These are phyloP conservation scores for Biscogniauxia marginata DNA, from an alignment of 2,329 filamentous ascomycete genomes.

Conservation along the genomic window DNA sequence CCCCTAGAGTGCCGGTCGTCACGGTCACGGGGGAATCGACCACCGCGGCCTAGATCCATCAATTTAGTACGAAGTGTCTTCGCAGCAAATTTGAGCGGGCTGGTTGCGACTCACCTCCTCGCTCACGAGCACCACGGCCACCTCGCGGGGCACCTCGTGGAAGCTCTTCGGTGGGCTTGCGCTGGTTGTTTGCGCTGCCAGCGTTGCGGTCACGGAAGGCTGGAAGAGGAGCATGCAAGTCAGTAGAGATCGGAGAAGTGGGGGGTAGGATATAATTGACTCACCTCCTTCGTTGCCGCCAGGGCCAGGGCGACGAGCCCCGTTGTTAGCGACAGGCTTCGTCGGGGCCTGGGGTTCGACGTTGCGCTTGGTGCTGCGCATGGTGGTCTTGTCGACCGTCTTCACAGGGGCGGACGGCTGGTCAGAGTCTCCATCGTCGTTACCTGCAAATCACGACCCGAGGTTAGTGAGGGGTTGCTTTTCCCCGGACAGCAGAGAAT, in stretches of 20 bases:
- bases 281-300: conserved; percentile 85
- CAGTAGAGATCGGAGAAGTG: conserved; percentile 4
- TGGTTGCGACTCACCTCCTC: conserved; percentile 48
- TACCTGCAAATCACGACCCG: conserved; percentile 45
- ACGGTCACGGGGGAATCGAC: conserved; percentile 49
- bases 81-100: not conserved
- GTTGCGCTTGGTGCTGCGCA: conserved; percentile 81
- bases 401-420: conserved; percentile 78
- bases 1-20: conserved; percentile 57
- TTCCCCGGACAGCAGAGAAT: conserved; percentile 11
- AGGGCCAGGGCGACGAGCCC: conserved; percentile 56
- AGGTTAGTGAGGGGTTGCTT: conserved; percentile 22
- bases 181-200: conserved; percentile 79
- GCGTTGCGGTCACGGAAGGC: conserved; percentile 88
- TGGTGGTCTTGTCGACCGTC: conserved; percentile 80
- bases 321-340: conserved; percentile 39
- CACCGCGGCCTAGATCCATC: conserved; percentile 49
- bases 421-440: conserved; percentile 63
- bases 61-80: conserved; percentile 13
- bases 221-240: conserved; percentile 37
- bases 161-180: conserved; percentile 71
- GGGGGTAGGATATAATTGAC: conserved; percentile 37
- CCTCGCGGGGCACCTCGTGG: conserved; percentile 56
- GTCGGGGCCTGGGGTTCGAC: conserved; percentile 70
- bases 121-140: conserved; percentile 62